phyloP scores from a whole-genome alignment of 306 rosid species.

The Mucuna pruriens region DNA sequence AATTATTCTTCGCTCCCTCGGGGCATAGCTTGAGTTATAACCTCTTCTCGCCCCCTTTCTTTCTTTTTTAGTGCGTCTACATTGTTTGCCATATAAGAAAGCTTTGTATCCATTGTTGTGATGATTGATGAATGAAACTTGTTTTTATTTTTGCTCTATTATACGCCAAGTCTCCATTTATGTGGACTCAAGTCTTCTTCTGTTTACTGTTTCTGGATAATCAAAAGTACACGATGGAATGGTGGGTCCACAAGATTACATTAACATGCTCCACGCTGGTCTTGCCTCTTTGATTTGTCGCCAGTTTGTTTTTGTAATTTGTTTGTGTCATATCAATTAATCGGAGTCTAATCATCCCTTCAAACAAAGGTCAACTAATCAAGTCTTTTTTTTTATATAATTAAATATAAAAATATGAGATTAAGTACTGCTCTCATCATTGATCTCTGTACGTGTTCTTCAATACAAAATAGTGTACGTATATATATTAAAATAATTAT shows the following conservation, averaged over 20 bases:
- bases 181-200: constrained; percentile 6
- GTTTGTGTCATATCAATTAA: neutral
- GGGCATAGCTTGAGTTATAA: constrained; percentile 14
- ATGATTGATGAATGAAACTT: neutral
- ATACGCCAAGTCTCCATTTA: neutral
- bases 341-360: neutral
- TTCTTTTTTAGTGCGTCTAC: neutral
- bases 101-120: constrained; percentile 35
- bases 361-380: neutral
- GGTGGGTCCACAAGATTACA: constrained; percentile 14
- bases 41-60: constrained; percentile 13
- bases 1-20: constrained; percentile 30
- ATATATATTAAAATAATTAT: too few species aligned
- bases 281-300: neutral
- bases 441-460: neutral
- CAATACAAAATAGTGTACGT: neutral
- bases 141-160: neutral
- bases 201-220: constrained; percentile 8
- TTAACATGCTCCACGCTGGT: neutral
- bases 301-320: neutral
- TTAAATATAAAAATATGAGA: neutral
- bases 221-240: neutral
- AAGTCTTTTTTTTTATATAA: neutral
- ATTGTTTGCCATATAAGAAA: constrained; percentile 34
- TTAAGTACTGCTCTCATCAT: neutral